Evolutionary conservation across 2,329 filamentous ascomycete genomes (phyloP), one percentile per base, ranked within the genome.

Genomic region (Sporothrix protearum): DNA sequence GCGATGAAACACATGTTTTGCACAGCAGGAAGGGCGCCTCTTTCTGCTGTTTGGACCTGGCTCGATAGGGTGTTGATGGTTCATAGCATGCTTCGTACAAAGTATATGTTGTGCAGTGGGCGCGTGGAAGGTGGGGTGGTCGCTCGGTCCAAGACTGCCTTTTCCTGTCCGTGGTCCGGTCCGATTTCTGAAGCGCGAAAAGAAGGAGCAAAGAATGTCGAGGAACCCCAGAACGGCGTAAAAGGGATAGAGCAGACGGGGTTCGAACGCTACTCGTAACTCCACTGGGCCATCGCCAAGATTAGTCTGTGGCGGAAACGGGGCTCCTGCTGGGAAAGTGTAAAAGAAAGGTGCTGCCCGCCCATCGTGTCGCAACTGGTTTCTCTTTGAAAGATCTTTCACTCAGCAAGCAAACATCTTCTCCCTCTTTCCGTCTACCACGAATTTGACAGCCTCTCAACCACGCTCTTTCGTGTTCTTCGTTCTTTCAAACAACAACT

Each of bases 1-100:
- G 22, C 68, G 71, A 72, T 72, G 71, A 70, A 72, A 72, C 67
- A 36, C 57, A 55, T 71, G 63, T 22, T 42, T 53, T 39, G 42
- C 49, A 39, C 33, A 12, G 16, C 49, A 59, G 36, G 67, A 59
- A 69, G 33, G 68, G 10, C 36, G 28, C 8, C 9, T 22, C 33
- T 19, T 12, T n/a, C 36, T 16, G 39, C 39, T 42, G 53, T 6
- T 19, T 53, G 22, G 42, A 49, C 63, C 63, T 22, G 28, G 64
- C 45, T 67, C 33, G 19, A 22, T 64, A 39, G 19, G 59, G n/a
- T 14, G n/a, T 19, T 8, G 19, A 19, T 2, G 6, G 39, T 42
- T 10, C 39, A 42, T 42, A 42, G n/a, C n/a, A n/a, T n/a, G n/a
- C n/a, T n/a, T n/a, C n/a, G n/a, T n/a, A n/a, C n/a, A n/a, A n/a